Percentiles rank a stretch among this genome's conserved stretches.
These are phyloP conservation scores for Geopyxis carbonaria DNA, from an alignment of 495 filamentous ascomycete genomes.

Conservation along the genomic window DNA sequence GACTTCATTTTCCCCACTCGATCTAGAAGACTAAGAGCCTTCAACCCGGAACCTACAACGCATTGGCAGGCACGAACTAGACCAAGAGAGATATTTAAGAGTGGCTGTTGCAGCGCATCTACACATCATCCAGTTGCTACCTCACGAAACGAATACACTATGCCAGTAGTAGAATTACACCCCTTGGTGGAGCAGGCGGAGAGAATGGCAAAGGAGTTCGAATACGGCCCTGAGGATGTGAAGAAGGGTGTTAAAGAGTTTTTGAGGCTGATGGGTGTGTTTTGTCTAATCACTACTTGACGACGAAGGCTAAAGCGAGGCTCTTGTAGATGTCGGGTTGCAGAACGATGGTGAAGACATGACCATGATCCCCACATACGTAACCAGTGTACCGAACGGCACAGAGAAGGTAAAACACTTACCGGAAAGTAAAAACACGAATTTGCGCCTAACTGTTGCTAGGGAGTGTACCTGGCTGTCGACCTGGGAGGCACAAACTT, in stretches of 20 bases:
- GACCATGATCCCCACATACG: constrained; percentile 93
- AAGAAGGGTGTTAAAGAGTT: constrained; percentile 69
- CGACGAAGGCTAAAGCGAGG: background rate
- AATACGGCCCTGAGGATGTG: constrained; percentile 63
- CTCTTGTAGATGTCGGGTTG: constrained; percentile 54
- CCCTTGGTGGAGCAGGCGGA: constrained; percentile 54
- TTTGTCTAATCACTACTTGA: constrained; percentile 1
- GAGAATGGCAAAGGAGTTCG: constrained; percentile 69
- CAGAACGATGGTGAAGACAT: constrained; percentile 59
- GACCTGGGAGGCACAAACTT: constrained; percentile 97
- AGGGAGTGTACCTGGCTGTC: constrained; percentile 92
- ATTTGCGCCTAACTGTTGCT: too few species aligned
- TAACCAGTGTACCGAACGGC: constrained; percentile 89
- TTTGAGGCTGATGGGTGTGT: constrained; percentile 61
- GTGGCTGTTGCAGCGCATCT: constrained; percentile 6
- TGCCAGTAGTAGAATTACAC: constrained; percentile 25
- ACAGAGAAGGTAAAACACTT: constrained; percentile 68
- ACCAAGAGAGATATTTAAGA: constrained; percentile 6
- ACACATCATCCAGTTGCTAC: too few species aligned
- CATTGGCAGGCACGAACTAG: background rate
- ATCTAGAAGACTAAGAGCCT: too few species aligned
- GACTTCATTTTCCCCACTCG: too few species aligned
- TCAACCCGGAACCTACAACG: constrained; percentile 5
- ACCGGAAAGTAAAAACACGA: too few species aligned
- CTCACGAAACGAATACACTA: background rate